Evolutionary conservation across 2,329 filamentous ascomycete species (phyloP), one percentile per base, ranked within the genome.

Genomic region (Penicillium expansum): DNA sequence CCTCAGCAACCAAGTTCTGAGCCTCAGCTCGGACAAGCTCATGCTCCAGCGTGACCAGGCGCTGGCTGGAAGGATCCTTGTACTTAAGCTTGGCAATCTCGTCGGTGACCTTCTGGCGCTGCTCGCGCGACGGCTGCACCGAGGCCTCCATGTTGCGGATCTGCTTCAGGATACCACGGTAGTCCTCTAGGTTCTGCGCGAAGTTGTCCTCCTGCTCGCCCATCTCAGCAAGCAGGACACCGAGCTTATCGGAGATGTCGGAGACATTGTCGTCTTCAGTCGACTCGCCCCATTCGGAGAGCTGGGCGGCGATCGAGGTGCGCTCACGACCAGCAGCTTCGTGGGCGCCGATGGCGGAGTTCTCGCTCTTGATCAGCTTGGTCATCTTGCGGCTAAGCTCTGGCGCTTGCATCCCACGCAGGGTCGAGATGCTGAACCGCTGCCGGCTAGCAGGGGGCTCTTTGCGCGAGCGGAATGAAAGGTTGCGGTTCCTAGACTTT

Each of bases 1-100:
- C 94, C 77, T 99, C 94, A 1, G 94, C 94, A 48, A 99, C 94
- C 57, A 99, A 78, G 69, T 91, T 95, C 80, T 97, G 92, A 3
- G 94, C 94, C 80, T 99, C 94, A 24, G 93, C 92, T 64, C 94
- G 84, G 52, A 99, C 92, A 52, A 99, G 86, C 80, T 97, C 94
- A 79, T 99, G 94, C 80, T 99, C 94, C 52, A 97, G 82, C 22
- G 88, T 88, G 35, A 91, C 86, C 54, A 97, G 80, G 72, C 86
- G 90, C 30, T 90, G 82, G 70, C 88, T 95, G 71, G 89, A 85
- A 7, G 92, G 92, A 76, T 97, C 94, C 80, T 94, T 97, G 75
- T 88, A 84, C 82, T 96, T 97, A 66, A 97, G 79, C 76, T 87
- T 90, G 64, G 90, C 87, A 68, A 99, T 96, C 76, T 99, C 93